phyloP scores from a whole-genome alignment of 441 rosid genomes.

The Gossypium schwendimanii region DNA sequence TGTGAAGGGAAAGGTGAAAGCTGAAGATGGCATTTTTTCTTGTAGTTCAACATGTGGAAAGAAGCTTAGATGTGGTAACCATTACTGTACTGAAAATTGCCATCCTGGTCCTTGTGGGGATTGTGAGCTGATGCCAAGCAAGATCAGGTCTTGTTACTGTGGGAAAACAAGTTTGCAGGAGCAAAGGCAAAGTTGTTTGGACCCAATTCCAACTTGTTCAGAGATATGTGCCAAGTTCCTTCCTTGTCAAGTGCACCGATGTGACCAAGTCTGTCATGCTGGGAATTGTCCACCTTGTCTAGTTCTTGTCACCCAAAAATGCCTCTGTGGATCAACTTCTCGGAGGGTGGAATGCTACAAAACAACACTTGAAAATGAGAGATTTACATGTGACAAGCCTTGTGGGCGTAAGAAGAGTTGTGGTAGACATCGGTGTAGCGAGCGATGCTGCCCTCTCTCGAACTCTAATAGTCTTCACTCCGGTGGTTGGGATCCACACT shows the following conservation, averaged over 20 bases:
- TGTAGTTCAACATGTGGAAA: conserved; percentile 63
- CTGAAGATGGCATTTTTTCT: conserved; percentile 70
- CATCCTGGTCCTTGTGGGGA: conserved; percentile 88
- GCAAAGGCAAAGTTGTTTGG: conserved; percentile 76
- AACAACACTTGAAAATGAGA: conserved; percentile 43
- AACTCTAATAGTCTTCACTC: conserved; percentile 32
- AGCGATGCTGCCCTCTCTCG: conserved; percentile 87
- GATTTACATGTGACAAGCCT: conserved; percentile 64
- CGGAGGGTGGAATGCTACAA: conserved; percentile 67
- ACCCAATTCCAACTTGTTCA: conserved; percentile 75
- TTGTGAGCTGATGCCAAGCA: conserved; percentile 65
- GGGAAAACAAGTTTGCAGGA: conserved; percentile 72
- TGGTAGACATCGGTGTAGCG: conserved; percentile 93
- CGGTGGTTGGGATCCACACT: conserved; percentile 80
- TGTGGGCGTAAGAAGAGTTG: conserved; percentile 88
- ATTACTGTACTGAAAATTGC: conserved; percentile 56
- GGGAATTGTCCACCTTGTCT: conserved; percentile 75
- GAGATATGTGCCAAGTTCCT: conserved; percentile 63
- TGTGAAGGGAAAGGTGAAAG: conserved; percentile 69
- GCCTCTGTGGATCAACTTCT: conserved; percentile 77
- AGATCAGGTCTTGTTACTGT: conserved; percentile 68
- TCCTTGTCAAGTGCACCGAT: conserved; percentile 61
- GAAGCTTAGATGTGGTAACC: conserved; percentile 65
- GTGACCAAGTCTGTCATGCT: conserved; percentile 73
- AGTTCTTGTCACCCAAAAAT: conserved; percentile 62